phyloP scores from a whole-genome alignment of 495 filamentous ascomycete genomes.

The Bathelium albidoporum region DNA sequence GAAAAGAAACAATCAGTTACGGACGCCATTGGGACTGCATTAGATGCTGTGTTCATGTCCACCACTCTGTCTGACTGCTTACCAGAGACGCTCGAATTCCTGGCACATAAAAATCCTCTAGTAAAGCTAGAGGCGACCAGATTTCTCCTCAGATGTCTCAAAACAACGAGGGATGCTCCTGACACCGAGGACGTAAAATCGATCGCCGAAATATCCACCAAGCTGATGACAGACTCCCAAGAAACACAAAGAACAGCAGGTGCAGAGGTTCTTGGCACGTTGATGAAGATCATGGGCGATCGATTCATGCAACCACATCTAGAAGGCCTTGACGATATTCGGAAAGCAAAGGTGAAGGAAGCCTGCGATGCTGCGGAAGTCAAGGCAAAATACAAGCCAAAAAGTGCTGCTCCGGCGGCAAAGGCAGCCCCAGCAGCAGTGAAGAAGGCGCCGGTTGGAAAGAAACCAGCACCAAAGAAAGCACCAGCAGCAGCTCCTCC shows the following conservation, averaged over 20 bases:
- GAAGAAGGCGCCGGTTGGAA: conserved; percentile 25
- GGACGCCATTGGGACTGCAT: conserved; percentile 72
- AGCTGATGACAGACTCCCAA: conserved; percentile 77
- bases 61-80: conserved; percentile 73
- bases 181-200: conserved; percentile 70
- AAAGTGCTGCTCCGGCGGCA: conserved; percentile 54
- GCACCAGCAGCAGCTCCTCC: conserved; percentile 46
- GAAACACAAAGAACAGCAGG: conserved; percentile 77
- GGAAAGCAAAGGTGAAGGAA: conserved; percentile 93
- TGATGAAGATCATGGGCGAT: conserved; percentile 99
- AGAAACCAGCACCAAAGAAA: conserved; percentile 33
- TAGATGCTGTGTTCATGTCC: conserved; percentile 76
- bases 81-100: conserved; percentile 75
- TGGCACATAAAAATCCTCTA: conserved; percentile 93
- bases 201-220: conserved; percentile 78
- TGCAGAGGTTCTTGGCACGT: conserved; percentile 81
- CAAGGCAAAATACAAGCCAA: conserved; percentile 94
- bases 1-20: conserved; percentile 90
- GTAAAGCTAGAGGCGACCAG: conserved; percentile 90
- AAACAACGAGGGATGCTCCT: conserved; percentile 73
- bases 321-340: conserved; percentile 91
- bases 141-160: conserved; percentile 79
- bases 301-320: conserved; percentile 90
- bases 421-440: conserved; percentile 34
- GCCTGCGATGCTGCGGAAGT: conserved; percentile 87